Percentiles rank a stretch among this genome's conserved stretches.
These are phyloP conservation scores for Paecilomyces formosus DNA, from an alignment of 2,329 filamentous ascomycete genomes.

Conservation along the genomic window DNA sequence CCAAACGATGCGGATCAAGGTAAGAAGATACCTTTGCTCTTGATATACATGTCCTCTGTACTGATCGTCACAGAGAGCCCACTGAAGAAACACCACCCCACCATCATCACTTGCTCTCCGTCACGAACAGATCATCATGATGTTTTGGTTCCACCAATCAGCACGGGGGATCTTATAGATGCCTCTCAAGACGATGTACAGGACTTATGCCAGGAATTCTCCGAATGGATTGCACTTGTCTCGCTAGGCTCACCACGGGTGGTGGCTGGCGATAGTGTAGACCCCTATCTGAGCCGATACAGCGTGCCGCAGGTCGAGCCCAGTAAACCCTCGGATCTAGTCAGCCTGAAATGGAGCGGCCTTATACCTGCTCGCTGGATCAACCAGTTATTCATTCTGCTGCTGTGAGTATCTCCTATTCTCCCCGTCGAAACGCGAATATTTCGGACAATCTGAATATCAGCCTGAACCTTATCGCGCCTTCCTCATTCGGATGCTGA, in stretches of 20 bases:
- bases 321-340: conserved; percentile 15
- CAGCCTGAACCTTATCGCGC: not conserved
- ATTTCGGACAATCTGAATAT: conserved; percentile 1
- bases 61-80: conserved; percentile 16
- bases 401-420: conserved; percentile 25
- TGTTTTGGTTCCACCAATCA: conserved; percentile 25
- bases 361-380: conserved; percentile 35
- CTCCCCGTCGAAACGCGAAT: not conserved
- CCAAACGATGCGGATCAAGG: conserved; percentile 29
- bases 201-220: conserved; percentile 51
- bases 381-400: conserved; percentile 23
- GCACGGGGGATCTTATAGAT: conserved; percentile 17
- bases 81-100: conserved; percentile 32
- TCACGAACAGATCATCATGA: conserved; percentile 14
- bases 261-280: conserved; percentile 27
- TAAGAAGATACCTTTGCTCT: conserved; percentile 21
- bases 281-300: conserved; percentile 39
- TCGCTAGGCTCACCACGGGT: conserved; percentile 36
- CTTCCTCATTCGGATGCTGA: conserved; percentile 7
- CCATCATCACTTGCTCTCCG: conserved; percentile 23
- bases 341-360: conserved; percentile 37
- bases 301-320: conserved; percentile 25
- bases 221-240: conserved; percentile 57
- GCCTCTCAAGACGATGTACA: conserved; percentile 45
- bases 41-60: not conserved